Evolutionary conservation across 106 monocot genomes (phyloP).

Genomic region (Cymbidium sinense): DNA sequence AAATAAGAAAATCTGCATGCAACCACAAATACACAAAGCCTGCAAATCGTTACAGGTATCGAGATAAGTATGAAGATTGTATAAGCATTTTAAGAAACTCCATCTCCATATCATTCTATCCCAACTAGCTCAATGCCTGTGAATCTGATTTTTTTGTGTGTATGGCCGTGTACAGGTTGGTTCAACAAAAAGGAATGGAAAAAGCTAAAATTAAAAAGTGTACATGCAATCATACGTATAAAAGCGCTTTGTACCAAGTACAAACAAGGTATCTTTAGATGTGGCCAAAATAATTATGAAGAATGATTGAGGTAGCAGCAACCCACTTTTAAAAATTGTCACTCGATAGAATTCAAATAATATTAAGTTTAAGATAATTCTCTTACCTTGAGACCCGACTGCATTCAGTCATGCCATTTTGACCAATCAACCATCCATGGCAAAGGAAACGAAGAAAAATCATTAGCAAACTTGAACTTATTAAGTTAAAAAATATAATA

Average conservation of each 20-base stretch:
- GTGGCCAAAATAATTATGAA: neutral
- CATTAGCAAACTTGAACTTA: slow-evolving; percentile 12
- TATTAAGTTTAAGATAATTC: neutral
- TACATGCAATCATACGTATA: neutral
- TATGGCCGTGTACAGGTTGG: neutral
- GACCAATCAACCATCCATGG: slow-evolving; percentile 7
- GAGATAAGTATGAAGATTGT: neutral
- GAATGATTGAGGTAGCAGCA: neutral
- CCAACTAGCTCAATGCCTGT: no score
- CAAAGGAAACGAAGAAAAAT: slow-evolving; percentile 5
- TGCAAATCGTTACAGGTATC: no score
- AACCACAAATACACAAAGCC: no score
- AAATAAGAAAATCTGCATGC: no score
- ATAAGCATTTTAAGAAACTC: neutral
- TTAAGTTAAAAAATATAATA: slow-evolving; percentile 7
- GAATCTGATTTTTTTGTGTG: no score
- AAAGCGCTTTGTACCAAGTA: neutral
- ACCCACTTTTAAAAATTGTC: neutral
- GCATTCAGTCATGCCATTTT: slow-evolving; percentile 15
- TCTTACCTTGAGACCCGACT: slow-evolving; percentile 74
- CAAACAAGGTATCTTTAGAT: neutral
- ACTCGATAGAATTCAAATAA: neutral
- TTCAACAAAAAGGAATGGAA: neutral
- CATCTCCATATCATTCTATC: neutral
- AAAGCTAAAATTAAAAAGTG: neutral